These are phyloP conservation scores for Babesia ovata DNA, from an alignment of 169 alveolate species.

Conservation along the genomic window DNA sequence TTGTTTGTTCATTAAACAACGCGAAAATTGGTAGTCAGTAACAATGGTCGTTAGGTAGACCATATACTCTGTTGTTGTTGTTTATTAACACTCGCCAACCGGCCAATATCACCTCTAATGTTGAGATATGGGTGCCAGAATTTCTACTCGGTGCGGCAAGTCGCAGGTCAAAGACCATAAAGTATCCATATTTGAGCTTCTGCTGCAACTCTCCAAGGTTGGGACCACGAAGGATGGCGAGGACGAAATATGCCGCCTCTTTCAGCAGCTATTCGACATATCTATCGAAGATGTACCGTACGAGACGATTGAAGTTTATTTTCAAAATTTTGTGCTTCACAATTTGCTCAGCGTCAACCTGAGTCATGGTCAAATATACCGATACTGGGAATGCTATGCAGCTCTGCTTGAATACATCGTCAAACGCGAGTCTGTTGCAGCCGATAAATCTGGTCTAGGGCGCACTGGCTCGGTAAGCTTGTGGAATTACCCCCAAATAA, in stretches of 20 bases:
- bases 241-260: neutral
- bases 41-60: no score
- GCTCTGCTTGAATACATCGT: slow-evolving; percentile 5
- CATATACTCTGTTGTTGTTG: no score
- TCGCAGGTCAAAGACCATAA: neutral
- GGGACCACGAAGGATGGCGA: neutral
- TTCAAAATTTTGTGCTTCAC: slow-evolving; percentile 18
- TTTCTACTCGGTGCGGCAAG: neutral
- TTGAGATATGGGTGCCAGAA: slow-evolving; percentile 11
- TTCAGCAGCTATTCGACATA: slow-evolving; percentile 6
- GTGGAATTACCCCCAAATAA: neutral
- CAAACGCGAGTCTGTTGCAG: neutral
- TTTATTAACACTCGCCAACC: no score
- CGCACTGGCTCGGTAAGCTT: neutral
- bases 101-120: neutral
- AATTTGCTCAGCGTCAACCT: slow-evolving; percentile 25
- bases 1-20: no score
- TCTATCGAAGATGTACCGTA: slow-evolving; percentile 19
- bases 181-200: slow-evolving; percentile 23
- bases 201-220: slow-evolving; percentile 19
- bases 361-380: slow-evolving; percentile 4
- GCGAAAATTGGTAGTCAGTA: no score
- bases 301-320: slow-evolving; percentile 22
- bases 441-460: neutral
- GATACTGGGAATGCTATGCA: slow-evolving; percentile 29